Percentiles rank a stretch among this genome's conserved stretches.
Conservation (phyloP, 164 flowering plant species). For the Protea cynaroides region DNA sequence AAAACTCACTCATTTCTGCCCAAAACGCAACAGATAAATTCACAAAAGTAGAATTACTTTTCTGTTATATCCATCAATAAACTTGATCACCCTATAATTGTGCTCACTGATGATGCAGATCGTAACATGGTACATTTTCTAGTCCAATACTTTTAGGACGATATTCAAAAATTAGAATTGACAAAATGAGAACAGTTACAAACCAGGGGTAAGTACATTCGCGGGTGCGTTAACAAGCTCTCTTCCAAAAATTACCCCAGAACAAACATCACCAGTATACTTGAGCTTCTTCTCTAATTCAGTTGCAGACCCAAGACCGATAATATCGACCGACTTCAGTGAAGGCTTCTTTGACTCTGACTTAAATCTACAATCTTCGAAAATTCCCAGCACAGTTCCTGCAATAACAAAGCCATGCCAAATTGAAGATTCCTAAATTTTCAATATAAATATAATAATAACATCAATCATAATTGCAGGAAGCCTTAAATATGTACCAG, state of each 20-base stretch:
- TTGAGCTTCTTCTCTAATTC: slow-evolving; percentile 58
- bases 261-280: slow-evolving; percentile 46
- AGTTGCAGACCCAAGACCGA: slow-evolving; percentile 85
- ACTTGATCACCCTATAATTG: no score
- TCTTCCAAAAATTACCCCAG: slow-evolving; percentile 52
- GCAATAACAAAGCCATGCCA: slow-evolving; percentile 10
- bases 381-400: slow-evolving; percentile 74
- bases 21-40: background rate
- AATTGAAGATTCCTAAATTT: background rate
- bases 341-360: slow-evolving; percentile 70
- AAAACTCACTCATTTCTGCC: background rate
- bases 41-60: background rate
- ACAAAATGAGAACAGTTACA: slow-evolving; percentile 8
- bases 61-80: no score
- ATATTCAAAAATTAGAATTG: background rate
- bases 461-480: background rate
- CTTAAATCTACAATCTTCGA: slow-evolving; percentile 80
- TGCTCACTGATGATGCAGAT: no score
- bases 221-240: slow-evolving; percentile 21
- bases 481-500: slow-evolving; percentile 37
- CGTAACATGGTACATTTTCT: no score
- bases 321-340: slow-evolving; percentile 70
- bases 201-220: slow-evolving; percentile 30
- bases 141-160: background rate
- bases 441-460: background rate